Evolutionary conservation across 208 protist genomes (phyloP), one percentile per base, ranked within the genome.

Genomic region (Crithidia fasciculata): DNA sequence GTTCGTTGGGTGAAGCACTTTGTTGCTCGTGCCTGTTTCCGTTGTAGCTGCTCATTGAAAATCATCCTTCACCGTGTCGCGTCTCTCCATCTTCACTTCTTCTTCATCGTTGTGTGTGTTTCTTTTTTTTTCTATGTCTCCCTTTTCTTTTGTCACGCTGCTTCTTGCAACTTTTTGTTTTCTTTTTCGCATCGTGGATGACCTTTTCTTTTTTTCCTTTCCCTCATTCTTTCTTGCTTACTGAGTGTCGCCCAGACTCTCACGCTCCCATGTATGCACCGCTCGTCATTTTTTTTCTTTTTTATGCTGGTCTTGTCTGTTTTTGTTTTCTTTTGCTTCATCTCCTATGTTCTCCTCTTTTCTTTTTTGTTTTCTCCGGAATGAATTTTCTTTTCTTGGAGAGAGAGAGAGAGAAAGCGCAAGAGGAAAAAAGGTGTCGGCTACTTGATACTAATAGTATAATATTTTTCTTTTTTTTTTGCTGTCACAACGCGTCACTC

Each of bases 331-430:
- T 37, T 58, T 39, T 39, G 54, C 39, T 18, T 58, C 40, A 0
- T 54, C 4, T 65, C 64, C 18, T 66, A 39, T 36, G 28, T 66
- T 65, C 44, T 67, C 47, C 6, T 50, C 16, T 7, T 71, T 47
- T 60, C 10, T 9, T 44, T 19, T 40, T 1, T 50, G 44, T 64
- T 50, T 50, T 36, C 36, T 12, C 18, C 15, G 28, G 28, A 28
- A 28, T 28, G 28, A 28, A 2, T 28, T 36, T 49, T 39, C 36
- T 71, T 49, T 71, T 5, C 3, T 28, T 60, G 12, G 18, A 53
- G 49, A n/a, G 28, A 28, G 18, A 53, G 49, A n/a, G 28, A 28
- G 28, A 28, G 1, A 28, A 28, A 28, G 28, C 28, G 28, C 28
- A 28, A 28, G 28, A 28, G 28, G 28, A 28, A 28, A 28, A 28